These are phyloP conservation scores for Rhizopogon sp. DNA, from an alignment of 768 basidiomycete genomes.

Conservation along the genomic window DNA sequence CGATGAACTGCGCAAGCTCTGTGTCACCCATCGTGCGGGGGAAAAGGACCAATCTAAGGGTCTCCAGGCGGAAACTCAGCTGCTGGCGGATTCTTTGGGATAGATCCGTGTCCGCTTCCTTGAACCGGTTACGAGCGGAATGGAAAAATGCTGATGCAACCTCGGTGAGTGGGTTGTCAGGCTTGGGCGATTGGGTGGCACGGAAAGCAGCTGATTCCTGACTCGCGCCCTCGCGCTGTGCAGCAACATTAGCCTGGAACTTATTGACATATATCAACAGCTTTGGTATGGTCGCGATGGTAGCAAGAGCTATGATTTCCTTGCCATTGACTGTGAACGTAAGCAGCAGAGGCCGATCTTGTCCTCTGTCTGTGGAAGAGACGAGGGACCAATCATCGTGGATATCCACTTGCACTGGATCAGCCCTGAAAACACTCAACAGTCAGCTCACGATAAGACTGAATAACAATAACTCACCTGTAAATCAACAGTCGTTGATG, in stretches of 20 bases:
- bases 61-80: conserved; percentile 64
- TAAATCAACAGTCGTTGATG: conserved; percentile 71
- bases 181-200: conserved; percentile 63
- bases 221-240: conserved; percentile 71
- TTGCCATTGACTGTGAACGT: conserved; percentile 73
- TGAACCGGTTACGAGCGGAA: conserved; percentile 67
- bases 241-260: conserved; percentile 67
- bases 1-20: conserved; percentile 74
- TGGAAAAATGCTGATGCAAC: conserved; percentile 84
- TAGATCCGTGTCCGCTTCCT: conserved; percentile 56
- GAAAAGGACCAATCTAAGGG: conserved; percentile 68
- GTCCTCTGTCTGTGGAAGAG: conserved; percentile 31
- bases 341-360: conserved; percentile 54
- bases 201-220: conserved; percentile 77
- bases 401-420: conserved; percentile 70
- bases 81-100: conserved; percentile 65
- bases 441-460: background rate
- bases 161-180: conserved; percentile 75
- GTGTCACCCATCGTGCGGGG: conserved; percentile 74
- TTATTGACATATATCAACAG: conserved; percentile 70
- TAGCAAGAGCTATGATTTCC: conserved; percentile 61
- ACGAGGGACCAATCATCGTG: conserved; percentile 77
- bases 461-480: conserved; percentile 38
- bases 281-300: conserved; percentile 73
- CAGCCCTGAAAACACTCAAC: conserved; percentile 44